Percentiles rank a stretch among this genome's conserved stretches.
Evolutionary conservation across 1,284 basidiomycete genomes (phyloP).

Genomic region (Hymenochaete sp.): DNA sequence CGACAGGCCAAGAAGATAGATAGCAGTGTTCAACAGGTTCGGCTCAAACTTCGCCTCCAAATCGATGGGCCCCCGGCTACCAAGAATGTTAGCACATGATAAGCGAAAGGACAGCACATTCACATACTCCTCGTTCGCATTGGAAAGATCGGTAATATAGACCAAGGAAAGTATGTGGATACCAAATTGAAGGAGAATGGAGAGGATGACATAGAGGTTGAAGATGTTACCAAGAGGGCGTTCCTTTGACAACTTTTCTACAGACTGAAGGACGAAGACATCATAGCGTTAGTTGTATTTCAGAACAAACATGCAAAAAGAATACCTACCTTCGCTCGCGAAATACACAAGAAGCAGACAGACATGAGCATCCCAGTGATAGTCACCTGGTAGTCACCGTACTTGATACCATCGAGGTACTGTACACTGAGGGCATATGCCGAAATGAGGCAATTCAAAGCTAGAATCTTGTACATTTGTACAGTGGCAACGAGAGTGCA

Average conservation of each 20-base stretch:
- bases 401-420: conserved; percentile 96
- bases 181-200: conserved; percentile 85
- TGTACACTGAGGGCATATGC: conserved; percentile 94
- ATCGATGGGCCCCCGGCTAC: conserved; percentile 73
- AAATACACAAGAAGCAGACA: conserved; percentile 94
- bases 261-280: conserved; percentile 51
- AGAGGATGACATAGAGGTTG: conserved; percentile 88
- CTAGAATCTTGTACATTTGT: conserved; percentile 98
- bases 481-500: conserved; percentile 95
- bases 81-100: not conserved
- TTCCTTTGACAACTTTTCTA: conserved; percentile 86
- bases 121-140: conserved; percentile 69
- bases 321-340: conserved; percentile 77
- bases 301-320: not conserved
- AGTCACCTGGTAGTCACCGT: conserved; percentile 92
- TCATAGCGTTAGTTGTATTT: not conserved
- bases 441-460: conserved; percentile 91
- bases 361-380: conserved; percentile 94
- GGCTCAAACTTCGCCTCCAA: conserved; percentile 94
- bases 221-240: conserved; percentile 91
- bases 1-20: conserved; percentile 86
- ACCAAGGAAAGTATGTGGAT: conserved; percentile 83
- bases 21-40: conserved; percentile 86
- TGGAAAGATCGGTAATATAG: conserved; percentile 83
- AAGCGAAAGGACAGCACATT: not conserved